Evolutionary conservation across 352 stramenopile genomes (phyloP), one percentile per base, ranked within the genome.

Genomic region (Pythium rhizo-oryzae): DNA sequence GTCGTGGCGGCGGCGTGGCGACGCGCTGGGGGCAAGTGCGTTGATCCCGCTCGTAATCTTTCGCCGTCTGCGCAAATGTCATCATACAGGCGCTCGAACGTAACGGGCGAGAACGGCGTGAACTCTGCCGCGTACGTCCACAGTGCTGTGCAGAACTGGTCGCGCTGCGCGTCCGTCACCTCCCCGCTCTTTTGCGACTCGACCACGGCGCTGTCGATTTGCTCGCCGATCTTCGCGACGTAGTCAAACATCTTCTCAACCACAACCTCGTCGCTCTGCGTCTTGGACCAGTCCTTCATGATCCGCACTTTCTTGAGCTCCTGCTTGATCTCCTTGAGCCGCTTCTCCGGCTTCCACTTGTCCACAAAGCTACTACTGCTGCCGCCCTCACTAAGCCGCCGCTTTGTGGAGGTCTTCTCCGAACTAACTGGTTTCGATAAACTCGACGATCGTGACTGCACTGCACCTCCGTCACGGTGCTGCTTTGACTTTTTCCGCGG

Each of bases 251-350:
- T 82, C 71, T 96, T 96, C 58, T 96, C 88, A 12, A 94, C 80
- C 33, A 96, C 82, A 2, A 90, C 87, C 75, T 92, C 82, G 47
- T 96, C 85, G 43, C 86, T 89, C 62, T 94, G 86, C 59, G 84
- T 80, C 65, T 87, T 84, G 25, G 85, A 94, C 88, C 88, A 96
- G 18, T 86, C 69, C 25, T 73, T 76, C 81, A 96, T 94, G 52
- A 92, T 91, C 49, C 90, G 87, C 80, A 96, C 91, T 72, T 96
- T 96, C 70, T 96, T 96, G 6, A 96, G 78, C 69, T 90, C 85
- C 58, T 87, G 79, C 0, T 84, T 82, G 25, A 96, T 90, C 21
- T 91, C 82, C 51, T 86, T 88, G 37, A 96, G 59, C 53, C 76
- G 78, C 51, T 90, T 90, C 60, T 81, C 88, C 0, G 88, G 88